These are phyloP conservation scores for Aphanomyces stellatus DNA, from an alignment of 352 stramenopile genomes.

Conservation along the genomic window DNA sequence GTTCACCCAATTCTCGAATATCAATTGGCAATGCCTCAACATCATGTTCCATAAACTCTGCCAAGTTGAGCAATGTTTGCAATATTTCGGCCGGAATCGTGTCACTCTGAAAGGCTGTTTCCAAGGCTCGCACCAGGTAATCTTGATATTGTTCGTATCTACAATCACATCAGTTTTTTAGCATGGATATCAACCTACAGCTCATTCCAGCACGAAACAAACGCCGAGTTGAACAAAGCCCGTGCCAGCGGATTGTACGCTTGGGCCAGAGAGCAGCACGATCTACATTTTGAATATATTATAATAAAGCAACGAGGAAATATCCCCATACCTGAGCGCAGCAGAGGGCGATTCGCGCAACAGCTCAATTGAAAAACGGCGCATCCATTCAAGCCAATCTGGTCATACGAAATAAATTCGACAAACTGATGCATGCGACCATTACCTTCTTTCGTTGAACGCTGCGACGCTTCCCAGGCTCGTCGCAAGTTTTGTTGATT, in stretches of 20 bases:
- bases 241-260: conserved; percentile 95
- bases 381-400: conserved; percentile 98
- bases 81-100: conserved; percentile 94
- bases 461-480: conserved; percentile 93
- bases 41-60: conserved; percentile 99
- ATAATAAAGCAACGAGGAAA: not conserved
- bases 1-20: conserved; percentile 91
- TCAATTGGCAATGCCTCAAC: conserved; percentile 94
- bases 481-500: conserved; percentile 90
- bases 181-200: too few relatives aligned
- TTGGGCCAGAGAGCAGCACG: conserved; percentile 90
- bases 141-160: conserved; percentile 82
- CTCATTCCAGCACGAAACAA: conserved; percentile 98
- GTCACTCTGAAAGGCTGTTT: conserved; percentile 90
- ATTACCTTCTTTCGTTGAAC: conserved; percentile 59
- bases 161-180: too few relatives aligned
- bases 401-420: not conserved
- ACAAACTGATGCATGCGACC: not conserved
- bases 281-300: conserved; percentile 19
- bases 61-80: conserved; percentile 94
- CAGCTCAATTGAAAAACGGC: conserved; percentile 93
- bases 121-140: conserved; percentile 88
- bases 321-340: conserved; percentile 61
- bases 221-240: conserved; percentile 97
- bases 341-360: conserved; percentile 94